Evolutionary conservation across 805 yeast species (phyloP), one percentile per base, ranked within the genome.

Genomic region (Phaffomyces antillensis): DNA sequence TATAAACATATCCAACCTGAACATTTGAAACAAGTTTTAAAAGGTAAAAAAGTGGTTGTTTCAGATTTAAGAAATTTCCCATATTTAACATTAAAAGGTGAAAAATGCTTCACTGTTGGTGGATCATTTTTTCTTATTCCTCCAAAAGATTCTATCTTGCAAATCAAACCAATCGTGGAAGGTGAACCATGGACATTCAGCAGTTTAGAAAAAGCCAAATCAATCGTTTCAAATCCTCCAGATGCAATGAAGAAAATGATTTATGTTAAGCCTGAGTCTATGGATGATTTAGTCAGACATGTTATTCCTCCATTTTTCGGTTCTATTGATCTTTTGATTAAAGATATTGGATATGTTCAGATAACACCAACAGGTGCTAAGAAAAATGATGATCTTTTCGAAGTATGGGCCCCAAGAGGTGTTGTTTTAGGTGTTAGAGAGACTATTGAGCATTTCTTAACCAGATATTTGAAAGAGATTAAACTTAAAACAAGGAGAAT

Each of bases 241-340:
- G 54, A 50, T 10, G 64, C 66, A 2, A 36, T 65, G 33, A 52
- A 54, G 42, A 49, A 55, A 9, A 51, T 54, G 43, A 44, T 46
- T 23, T 54, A 45, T 64, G 66, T 58, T 47, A 68, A 37, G 30
- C 62, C 43, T 26, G 51, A 35, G 44, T 67, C 69, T 28, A 56
- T 54, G 34, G 52, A 58, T 1, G 56, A 65, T 2, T 55, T 71
- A 50, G 62, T 57, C 1, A 63, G 77, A 46, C 81, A 72, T 49
- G 67, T 75, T 3, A 67, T 85, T 4, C 91, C 93, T 0, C 86
- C 87, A n/a, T 84, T 84, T 52, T 67, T 63, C 47, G 91, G 91
- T 0, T 58, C 75, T 5, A 64, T 85, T 10, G 95, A 85, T 53
- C 54, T 85, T 25, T 83, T 85, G 3, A 52, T 85, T 10, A 77